Evolutionary conservation across 1,284 basidiomycete genomes (phyloP).

Genomic region (Puccinia hordei): DNA sequence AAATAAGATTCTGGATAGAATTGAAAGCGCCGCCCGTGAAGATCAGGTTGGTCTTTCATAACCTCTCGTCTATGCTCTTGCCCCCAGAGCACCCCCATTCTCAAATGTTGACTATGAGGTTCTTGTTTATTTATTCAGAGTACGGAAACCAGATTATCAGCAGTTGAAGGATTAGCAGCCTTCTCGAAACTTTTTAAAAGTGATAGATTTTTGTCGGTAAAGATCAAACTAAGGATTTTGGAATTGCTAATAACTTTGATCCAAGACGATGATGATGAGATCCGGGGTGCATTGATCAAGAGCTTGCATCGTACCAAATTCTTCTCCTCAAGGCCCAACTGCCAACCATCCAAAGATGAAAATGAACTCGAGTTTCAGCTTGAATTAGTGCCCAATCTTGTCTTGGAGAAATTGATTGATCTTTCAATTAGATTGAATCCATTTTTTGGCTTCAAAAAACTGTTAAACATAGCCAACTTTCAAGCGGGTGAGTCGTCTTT

Average conservation of each 20-base stretch:
- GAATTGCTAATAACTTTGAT: conserved; percentile 27
- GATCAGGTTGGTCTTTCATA: conserved; percentile 40
- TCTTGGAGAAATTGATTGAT: conserved; percentile 29
- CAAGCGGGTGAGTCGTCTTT: conserved; percentile 7
- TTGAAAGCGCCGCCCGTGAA: conserved; percentile 15
- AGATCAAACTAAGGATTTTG: conserved; percentile 27
- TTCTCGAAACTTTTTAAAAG: conserved; percentile 13
- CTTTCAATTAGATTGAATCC: conserved; percentile 7
- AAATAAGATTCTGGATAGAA: conserved; percentile 17
- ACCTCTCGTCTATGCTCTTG: not conserved
- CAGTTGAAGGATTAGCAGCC: conserved; percentile 21
- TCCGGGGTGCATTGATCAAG: conserved; percentile 8
- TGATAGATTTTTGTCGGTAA: not conserved
- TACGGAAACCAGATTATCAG: conserved; percentile 41
- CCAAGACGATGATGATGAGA: conserved; percentile 50
- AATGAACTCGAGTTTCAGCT: not conserved
- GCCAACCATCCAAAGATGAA: not conserved
- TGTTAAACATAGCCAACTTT: conserved; percentile 13
- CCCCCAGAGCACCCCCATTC: not conserved
- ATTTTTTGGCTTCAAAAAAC: conserved; percentile 30
- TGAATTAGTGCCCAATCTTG: conserved; percentile 23
- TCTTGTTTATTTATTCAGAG: conserved; percentile 4
- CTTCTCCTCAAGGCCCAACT: not conserved
- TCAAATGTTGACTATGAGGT: not conserved
- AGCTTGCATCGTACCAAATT: not conserved